Evolutionary conservation across 1,139 yeast genomes (phyloP).

Genomic region (Torulaspora globosa): DNA sequence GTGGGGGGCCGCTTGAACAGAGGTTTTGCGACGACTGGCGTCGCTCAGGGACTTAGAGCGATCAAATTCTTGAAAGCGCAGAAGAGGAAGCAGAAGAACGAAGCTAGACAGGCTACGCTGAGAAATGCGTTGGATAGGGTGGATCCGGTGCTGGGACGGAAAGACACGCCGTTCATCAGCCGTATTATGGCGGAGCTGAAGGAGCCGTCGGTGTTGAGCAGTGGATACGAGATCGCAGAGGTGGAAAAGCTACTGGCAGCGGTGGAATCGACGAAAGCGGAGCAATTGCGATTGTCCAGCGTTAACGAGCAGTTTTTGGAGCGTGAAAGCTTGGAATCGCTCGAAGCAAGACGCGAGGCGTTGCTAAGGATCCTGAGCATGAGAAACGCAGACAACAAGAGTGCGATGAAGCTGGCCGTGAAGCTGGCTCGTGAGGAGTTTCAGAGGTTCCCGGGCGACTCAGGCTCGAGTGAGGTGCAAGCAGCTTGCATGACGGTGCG

Average conservation of each 20-base stretch:
- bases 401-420: slow-evolving; percentile 56
- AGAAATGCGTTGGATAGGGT: slow-evolving; percentile 38
- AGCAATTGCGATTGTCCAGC: slow-evolving; percentile 37
- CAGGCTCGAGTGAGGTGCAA: slow-evolving; percentile 93
- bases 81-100: slow-evolving; percentile 38
- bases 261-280: slow-evolving; percentile 60
- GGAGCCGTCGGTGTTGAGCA: slow-evolving; percentile 57
- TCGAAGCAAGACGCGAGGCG: slow-evolving; percentile 63
- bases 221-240: slow-evolving; percentile 57
- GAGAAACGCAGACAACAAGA: slow-evolving; percentile 62
- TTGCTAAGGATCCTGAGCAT: slow-evolving; percentile 68
- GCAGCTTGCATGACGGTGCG: slow-evolving; percentile 84
- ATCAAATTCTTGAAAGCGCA: slow-evolving; percentile 36
- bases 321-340: slow-evolving; percentile 39
- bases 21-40: slow-evolving; percentile 8
- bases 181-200: slow-evolving; percentile 63
- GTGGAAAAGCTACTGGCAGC: slow-evolving; percentile 76
- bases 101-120: slow-evolving; percentile 35
- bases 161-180: slow-evolving; percentile 61
- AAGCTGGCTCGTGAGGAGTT: slow-evolving; percentile 72
- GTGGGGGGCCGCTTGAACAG: slow-evolving; percentile 4
- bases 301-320: slow-evolving; percentile 29
- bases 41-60: slow-evolving; percentile 29
- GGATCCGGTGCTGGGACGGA: slow-evolving; percentile 79
- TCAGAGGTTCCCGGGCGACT: slow-evolving; percentile 79